Evolutionary conservation across 1,139 yeast species (phyloP).

Genomic region (Lodderomyces parapsilosis): DNA sequence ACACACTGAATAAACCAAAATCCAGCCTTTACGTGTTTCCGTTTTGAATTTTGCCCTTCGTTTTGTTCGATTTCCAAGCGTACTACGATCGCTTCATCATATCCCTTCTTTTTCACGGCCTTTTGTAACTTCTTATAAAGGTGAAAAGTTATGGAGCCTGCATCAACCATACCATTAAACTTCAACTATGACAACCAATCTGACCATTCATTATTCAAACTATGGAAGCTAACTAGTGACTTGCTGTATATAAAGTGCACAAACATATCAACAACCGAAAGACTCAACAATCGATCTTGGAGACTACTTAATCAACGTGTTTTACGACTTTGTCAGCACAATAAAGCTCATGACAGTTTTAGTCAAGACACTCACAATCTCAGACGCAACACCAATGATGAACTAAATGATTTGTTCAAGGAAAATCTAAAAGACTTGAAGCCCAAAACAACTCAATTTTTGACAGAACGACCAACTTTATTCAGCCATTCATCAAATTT

Average conservation of each 20-base stretch:
- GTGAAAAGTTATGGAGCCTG: background rate
- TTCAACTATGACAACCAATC: conserved; percentile 14
- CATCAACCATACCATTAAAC: conserved; percentile 4
- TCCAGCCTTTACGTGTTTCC: no score
- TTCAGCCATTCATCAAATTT: conserved; percentile 14
- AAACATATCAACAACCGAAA: conserved; percentile 15
- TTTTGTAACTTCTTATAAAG: background rate
- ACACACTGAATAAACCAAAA: no score
- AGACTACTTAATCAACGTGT: conserved; percentile 20
- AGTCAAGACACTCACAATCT: background rate
- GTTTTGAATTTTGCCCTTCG: background rate
- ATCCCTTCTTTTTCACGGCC: background rate
- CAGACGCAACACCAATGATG: background rate
- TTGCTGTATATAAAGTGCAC: conserved; percentile 7
- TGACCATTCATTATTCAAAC: conserved; percentile 16
- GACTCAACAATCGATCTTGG: conserved; percentile 30
- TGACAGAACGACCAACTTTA: conserved; percentile 15
- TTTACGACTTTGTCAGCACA: conserved; percentile 1
- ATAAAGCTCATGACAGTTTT: conserved; percentile 2
- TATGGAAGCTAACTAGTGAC: conserved; percentile 21
- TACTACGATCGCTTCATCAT: background rate
- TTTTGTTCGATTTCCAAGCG: background rate
- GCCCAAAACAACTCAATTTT: conserved; percentile 16
- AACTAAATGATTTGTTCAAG: conserved; percentile 10
- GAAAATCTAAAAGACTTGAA: conserved; percentile 13